Base-by-base conservation (phyloP, 306 rosid genomes). In the Biancaea sappan region DNA sequence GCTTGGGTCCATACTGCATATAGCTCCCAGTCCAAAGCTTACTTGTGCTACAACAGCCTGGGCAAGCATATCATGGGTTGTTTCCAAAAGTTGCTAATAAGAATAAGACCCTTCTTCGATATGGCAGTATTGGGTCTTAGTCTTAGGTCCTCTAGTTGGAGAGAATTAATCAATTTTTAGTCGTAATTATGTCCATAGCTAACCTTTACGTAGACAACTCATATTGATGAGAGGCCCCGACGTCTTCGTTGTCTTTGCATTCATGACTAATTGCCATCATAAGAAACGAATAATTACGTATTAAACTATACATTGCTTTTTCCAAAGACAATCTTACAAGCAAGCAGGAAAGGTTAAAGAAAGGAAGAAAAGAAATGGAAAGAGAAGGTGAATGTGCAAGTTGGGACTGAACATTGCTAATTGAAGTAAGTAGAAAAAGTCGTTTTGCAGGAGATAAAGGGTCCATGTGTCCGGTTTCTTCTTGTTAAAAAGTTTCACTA, bases 51-150 rank as follows among this genome's bases (percentile, higher is more conserved):
- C 59, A 64, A 37, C 63, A 79, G 74, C 74, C 51, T 60, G 82
- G 64, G 71, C 64, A 66, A 52, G 44, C 60, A 71, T 43, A 44
- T 73, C 43, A 59, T 76, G 81, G 51, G 61, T 54, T 53, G 77
- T 80, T 80, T 80, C 66, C 63, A 44, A 73, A 59, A 50, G 71
- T 50, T 66, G 58, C 28, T 69, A 26, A 77, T 63, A 34, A 69
- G 84, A 80, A 77, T 80, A 70, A 26, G 80, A 84, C 80, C 18
- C 4, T 9, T 69, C 69, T 34, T 77, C 31, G 50, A 25, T 74
- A 84, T 80, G 80, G 80, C 69, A 29, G 53, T 80, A 69, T 62
- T 18, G 69, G 65, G 82, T 77, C 78, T 61, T 24, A 15, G 61
- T 65, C 69, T 69, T 32, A 60, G 74, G 68, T 73, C 77, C 58